Conservation (phyloP, 1,139 yeast species). For the Saccharomyces hybrid region DNA sequence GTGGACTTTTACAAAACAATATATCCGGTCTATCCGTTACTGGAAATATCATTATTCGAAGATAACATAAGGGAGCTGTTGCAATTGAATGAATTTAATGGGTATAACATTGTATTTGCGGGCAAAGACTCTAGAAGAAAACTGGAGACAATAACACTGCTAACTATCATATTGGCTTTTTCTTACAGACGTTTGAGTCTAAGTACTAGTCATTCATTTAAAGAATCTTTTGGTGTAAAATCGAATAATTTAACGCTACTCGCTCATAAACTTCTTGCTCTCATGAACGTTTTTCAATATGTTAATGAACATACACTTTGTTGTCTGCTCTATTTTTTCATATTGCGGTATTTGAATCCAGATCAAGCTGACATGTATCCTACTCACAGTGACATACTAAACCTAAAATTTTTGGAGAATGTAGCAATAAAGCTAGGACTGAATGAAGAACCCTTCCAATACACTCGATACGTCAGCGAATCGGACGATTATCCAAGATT, state of each 20-base stretch:
- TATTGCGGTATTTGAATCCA: constrained; percentile 15
- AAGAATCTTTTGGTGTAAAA: constrained; percentile 1
- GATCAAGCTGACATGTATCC: constrained; percentile 9
- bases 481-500: constrained; percentile 6
- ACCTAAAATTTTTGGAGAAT: constrained; percentile 11
- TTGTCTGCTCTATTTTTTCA: constrained; percentile 13
- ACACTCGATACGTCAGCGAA: constrained; percentile 7
- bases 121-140: constrained; percentile 5
- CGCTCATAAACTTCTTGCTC: constrained; percentile 13
- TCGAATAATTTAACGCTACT: not conserved
- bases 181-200: constrained; percentile 8
- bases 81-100: constrained; percentile 3
- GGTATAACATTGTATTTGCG: not conserved
- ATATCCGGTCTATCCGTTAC: constrained; percentile 20
- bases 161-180: constrained; percentile 11
- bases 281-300: constrained; percentile 17
- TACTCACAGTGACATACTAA: constrained; percentile 10
- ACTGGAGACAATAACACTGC: constrained; percentile 11
- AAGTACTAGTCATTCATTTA: not conserved
- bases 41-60: constrained; percentile 19
- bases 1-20: constrained; percentile 16
- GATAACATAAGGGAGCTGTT: constrained; percentile 9
- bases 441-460: constrained; percentile 16
- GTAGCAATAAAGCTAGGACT: constrained; percentile 17
- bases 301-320: constrained; percentile 16